A percentile compares a stretch with the other conserved stretches of the same genome.
Evolutionary conservation across 1,284 basidiomycete genomes (phyloP).

Genomic region (Melampsora americana): DNA sequence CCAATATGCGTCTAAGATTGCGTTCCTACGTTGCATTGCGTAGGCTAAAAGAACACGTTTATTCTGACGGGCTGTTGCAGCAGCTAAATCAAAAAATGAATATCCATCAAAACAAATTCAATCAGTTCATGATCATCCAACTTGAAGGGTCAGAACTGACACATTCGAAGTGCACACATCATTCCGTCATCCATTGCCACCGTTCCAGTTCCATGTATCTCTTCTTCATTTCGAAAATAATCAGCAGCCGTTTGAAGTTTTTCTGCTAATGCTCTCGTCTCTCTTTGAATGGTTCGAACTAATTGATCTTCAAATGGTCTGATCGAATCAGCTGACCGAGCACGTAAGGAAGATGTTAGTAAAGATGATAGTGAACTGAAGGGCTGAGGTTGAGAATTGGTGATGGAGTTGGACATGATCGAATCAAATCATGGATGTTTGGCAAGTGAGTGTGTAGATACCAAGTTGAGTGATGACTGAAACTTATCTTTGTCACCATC

Average conservation of each 20-base stretch:
- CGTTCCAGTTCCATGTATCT: constrained; percentile 5
- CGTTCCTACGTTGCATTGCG: constrained; percentile 39
- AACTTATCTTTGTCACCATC: no score
- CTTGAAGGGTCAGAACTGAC: not conserved
- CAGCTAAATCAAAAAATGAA: constrained; percentile 5
- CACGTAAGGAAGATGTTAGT: constrained; percentile 20
- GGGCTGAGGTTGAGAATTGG: constrained; percentile 1
- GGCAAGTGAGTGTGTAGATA: no score
- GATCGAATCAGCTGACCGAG: constrained; percentile 22
- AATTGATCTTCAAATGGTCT: constrained; percentile 29
- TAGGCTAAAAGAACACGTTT: constrained; percentile 36
- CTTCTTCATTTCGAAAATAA: constrained; percentile 26
- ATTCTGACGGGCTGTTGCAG: constrained; percentile 37
- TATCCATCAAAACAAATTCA: not conserved
- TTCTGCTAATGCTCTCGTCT: constrained; percentile 25
- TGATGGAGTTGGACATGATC: constrained; percentile 8
- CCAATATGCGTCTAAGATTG: constrained; percentile 37
- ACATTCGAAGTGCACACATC: constrained; percentile 39
- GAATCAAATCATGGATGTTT: no score
- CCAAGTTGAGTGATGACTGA: no score
- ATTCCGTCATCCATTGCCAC: constrained; percentile 25
- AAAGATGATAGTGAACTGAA: constrained; percentile 20
- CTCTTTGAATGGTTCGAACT: constrained; percentile 25
- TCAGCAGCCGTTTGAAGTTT: constrained; percentile 30
- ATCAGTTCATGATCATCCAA: not conserved